A percentile compares a stretch with the other conserved stretches of the same genome.
Conservation (phyloP, 306 rosid genomes). For the Rosa rugosa region DNA sequence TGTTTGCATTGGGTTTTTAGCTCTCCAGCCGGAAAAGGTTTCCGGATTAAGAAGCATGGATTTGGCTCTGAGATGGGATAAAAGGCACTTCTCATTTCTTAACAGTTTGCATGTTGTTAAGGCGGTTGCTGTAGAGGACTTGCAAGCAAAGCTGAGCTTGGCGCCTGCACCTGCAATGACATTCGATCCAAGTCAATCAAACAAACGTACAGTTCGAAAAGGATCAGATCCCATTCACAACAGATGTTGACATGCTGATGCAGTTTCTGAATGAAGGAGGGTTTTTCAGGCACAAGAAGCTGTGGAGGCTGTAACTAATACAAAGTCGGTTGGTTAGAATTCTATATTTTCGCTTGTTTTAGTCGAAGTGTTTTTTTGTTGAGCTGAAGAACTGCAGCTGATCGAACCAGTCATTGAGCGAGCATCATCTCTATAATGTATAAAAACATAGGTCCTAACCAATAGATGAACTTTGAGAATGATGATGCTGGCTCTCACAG, state of each 20-base stretch:
- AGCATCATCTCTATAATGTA: constrained; percentile 38
- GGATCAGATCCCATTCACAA: constrained; percentile 98
- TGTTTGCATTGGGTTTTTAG: constrained; percentile 57
- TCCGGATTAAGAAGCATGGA: constrained; percentile 64
- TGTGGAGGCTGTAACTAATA: constrained; percentile 26
- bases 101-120: constrained; percentile 44
- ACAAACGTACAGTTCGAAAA: constrained; percentile 63
- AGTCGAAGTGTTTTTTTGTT: constrained; percentile 27
- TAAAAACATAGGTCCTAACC: constrained; percentile 46
- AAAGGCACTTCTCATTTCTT: constrained; percentile 35
- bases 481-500: constrained; percentile 42
- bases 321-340: constrained; percentile 33
- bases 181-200: constrained; percentile 66
- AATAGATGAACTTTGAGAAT: constrained; percentile 42
- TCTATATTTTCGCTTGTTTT: constrained; percentile 21
- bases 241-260: constrained; percentile 53
- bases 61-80: constrained; percentile 67
- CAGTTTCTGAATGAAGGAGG: constrained; percentile 18
- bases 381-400: constrained; percentile 43
- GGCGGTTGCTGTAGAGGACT: constrained; percentile 51
- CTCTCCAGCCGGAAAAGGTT: constrained; percentile 55
- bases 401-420: constrained; percentile 34
- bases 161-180: constrained; percentile 72
- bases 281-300: constrained; percentile 25
- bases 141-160: constrained; percentile 44